Percentiles rank a stretch among this genome's conserved stretches.
Conservation (phyloP, 169 alveolate genomes). For the Babesia sp. region DNA sequence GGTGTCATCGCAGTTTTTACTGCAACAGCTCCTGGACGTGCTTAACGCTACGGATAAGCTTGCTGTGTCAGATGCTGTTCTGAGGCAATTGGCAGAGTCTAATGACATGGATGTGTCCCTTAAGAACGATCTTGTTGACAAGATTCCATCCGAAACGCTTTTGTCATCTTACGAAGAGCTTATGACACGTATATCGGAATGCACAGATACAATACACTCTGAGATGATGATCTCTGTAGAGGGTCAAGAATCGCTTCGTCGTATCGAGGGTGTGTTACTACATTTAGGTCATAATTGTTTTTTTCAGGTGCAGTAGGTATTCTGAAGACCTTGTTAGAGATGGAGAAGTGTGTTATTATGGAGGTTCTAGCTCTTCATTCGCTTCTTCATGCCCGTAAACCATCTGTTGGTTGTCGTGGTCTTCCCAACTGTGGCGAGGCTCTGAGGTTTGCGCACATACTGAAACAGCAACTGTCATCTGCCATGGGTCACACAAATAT, state of each 20-base stretch:
- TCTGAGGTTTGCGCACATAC: constrained; percentile 70
- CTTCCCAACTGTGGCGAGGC: constrained; percentile 68
- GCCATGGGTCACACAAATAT: constrained; percentile 61
- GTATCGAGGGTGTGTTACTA: constrained; percentile 47
- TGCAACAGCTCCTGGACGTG: constrained; percentile 48
- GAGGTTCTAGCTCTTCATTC: constrained; percentile 20
- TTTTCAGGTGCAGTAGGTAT: constrained; percentile 8
- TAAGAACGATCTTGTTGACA: constrained; percentile 10
- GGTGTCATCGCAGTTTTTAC: constrained; percentile 38
- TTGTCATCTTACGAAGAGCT: constrained; percentile 55
- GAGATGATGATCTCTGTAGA: constrained; percentile 51
- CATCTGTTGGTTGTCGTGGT: background rate
- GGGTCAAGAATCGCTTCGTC: constrained; percentile 46
- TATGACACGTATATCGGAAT: constrained; percentile 34
- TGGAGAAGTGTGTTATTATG: constrained; percentile 59
- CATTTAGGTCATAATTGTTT: background rate
- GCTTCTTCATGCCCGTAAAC: background rate
- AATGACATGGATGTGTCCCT: constrained; percentile 2
- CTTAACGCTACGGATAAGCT: constrained; percentile 46
- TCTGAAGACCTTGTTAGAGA: constrained; percentile 45
- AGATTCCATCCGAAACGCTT: constrained; percentile 11
- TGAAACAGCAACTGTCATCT: constrained; percentile 68
- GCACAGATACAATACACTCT: constrained; percentile 48
- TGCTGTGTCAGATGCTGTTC: constrained; percentile 25
- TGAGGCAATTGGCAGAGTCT: constrained; percentile 2